Evolutionary conservation across 2,329 filamentous ascomycete species (phyloP).

Genomic region (Diatrype stigma): DNA sequence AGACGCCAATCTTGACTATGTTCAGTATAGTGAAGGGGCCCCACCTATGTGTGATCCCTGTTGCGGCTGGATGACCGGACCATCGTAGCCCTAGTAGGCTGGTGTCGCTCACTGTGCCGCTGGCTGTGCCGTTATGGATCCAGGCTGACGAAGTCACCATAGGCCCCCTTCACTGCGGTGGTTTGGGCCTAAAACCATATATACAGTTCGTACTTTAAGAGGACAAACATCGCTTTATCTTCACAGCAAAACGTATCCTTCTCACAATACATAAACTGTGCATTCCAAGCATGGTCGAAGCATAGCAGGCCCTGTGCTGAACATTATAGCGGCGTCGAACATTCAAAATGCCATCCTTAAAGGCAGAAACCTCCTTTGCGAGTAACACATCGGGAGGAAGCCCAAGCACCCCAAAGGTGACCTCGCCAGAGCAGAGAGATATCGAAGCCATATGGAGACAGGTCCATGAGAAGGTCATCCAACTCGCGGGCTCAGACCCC

Average conservation of each 20-base stretch:
- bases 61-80: neutral
- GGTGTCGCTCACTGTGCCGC: neutral
- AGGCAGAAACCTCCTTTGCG: neutral
- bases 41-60: neutral
- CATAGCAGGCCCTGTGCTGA: neutral
- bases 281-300: neutral
- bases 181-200: neutral
- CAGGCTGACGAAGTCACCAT: neutral
- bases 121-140: too few relatives aligned
- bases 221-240: too few relatives aligned
- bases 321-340: neutral
- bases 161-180: too few relatives aligned
- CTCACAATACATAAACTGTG: neutral
- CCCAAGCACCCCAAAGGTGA: slow-evolving; percentile 17
- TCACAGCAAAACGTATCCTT: too few relatives aligned
- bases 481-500: slow-evolving; percentile 27
- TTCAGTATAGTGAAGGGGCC: neutral
- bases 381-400: slow-evolving; percentile 14
- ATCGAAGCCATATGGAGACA: slow-evolving; percentile 29
- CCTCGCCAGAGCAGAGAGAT: slow-evolving; percentile 24
- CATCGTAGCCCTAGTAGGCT: too few relatives aligned
- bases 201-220: neutral
- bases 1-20: neutral
- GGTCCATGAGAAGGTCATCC: slow-evolving; percentile 27
- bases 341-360: neutral